Base-by-base conservation (phyloP, 2,329 filamentous ascomycete genomes). In the Aureobasidium musti region DNA sequence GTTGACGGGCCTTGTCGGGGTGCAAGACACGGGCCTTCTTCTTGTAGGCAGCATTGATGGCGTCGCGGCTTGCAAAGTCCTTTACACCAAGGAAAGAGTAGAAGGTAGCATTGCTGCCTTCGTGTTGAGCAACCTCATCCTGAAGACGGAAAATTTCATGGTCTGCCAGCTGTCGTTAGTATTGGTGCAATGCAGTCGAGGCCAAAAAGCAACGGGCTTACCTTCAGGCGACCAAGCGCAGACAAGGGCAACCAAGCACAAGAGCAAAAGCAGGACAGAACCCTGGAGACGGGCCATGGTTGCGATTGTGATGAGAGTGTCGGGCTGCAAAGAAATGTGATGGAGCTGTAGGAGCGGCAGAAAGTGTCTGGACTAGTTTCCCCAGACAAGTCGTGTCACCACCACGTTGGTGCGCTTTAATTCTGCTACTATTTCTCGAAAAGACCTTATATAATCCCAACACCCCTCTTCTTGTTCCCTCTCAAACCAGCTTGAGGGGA, bases 131-230 rank as follows among this genome's bases (percentile, higher is more conserved):
- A 66, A 99, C 86, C 77, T 98, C 95, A 80, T 97, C 92, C 75
- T 89, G 89, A 69, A 99, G 84, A 73, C 92, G 91, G 82, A 99
- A 99, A 81, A 99, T 98, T 81, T 99, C 95, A 76, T 96, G 92
- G 80, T 99, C 95, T 96, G 74, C 39, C 69, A 41, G 39, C 47
- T 47, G 43, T 67, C 35, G 65, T 39, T 17, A 39, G 35, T 4
- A 39, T 39, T 39, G 35, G 17, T 39, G 63, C 68, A 71, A n/a
- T 37, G 54, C 47, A 45, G 23, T 56, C 53, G 37, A 5, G 10
- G 21, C 11, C 14, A 47, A 13, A 30, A 6, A 13, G 23, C 14
- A 28, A 3, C 21, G 37, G 77, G 37, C 82, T 72, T 79, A 90
- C 91, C 91, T 84, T 96, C 91, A 79, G 95, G 95, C 67, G 87